Evolutionary conservation across 345 rosid genomes (phyloP), one percentile per base, ranked within the genome.

Genomic region (Camelina hispida): DNA sequence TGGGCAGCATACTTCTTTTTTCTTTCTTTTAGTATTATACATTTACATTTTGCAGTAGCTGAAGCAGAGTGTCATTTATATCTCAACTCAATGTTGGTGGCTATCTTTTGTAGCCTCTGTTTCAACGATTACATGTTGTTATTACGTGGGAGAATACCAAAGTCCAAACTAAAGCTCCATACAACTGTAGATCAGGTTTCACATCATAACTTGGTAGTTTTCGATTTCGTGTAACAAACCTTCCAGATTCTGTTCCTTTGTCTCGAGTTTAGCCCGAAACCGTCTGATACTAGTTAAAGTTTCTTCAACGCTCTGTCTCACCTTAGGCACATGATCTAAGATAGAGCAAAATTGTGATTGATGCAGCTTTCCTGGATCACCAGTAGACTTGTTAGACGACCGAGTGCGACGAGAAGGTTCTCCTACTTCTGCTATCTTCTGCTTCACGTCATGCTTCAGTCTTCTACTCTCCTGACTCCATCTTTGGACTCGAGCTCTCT

Each of bases 251-350:
- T 40, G 15, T 51, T 68, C 47, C 38, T 9, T 52, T 68, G 22
- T 68, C 48, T 58, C 23, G 4, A 68, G 37, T 65, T 74, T 66
- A 16, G 37, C 34, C 4, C 4, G 16, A 47, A 38, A 57, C 32
- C 32, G n/a, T 74, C 53, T 57, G 60, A 56, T 48, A 12, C 34
- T 34, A 66, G 59, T 47, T 46, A 47, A n/a, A 38, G 52, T 67
- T 48, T 62, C 11, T 5, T 57, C 14, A 48, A 59, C 10, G 44
- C 14, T 59, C 60, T 51, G 55, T 40, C 51, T 50, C 35, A 51
- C 73, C 60, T 37, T 28, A 50, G 54, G 32, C 34, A 58, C n/a
- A 40, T 54, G 22, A 50, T 75, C 67, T 18, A 72, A 40, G 66
- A 35, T 7, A 53, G 63, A 63, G 13, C 16, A 5, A 62, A 20